Percentiles rank a stretch among this genome's conserved stretches.
Evolutionary conservation across 371 early-diverging fungal genomes (phyloP).

Genomic region (Basidiobolus heterosporus): DNA sequence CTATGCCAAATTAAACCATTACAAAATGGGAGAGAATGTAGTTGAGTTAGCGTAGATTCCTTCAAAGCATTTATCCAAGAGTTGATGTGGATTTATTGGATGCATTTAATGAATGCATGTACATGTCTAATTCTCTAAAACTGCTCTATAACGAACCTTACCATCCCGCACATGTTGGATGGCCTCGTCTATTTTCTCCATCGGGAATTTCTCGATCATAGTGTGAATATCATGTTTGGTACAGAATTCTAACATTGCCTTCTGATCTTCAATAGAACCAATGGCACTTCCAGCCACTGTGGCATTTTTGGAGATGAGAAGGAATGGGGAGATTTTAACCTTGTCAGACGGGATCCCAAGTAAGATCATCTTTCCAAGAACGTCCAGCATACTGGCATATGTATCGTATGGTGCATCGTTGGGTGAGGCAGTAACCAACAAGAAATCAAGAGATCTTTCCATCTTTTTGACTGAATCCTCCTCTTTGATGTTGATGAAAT

Average conservation of each 20-base stretch:
- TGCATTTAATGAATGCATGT: too few relatives aligned
- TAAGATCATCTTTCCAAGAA: slow-evolving; percentile 34
- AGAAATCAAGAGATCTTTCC: slow-evolving; percentile 17
- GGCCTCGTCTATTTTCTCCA: slow-evolving; percentile 36
- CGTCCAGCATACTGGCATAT: slow-evolving; percentile 26
- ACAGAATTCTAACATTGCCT: slow-evolving; percentile 54
- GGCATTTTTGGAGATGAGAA: slow-evolving; percentile 26
- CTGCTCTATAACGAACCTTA: background rate
- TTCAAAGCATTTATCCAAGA: too few relatives aligned
- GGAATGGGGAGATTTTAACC: slow-evolving; percentile 16
- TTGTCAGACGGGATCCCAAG: slow-evolving; percentile 47
- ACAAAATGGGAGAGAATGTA: too few relatives aligned
- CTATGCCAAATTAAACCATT: too few relatives aligned
- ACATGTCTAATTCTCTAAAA: background rate
- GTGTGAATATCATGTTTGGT: slow-evolving; percentile 43
- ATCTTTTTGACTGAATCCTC: slow-evolving; percentile 11
- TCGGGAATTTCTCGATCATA: slow-evolving; percentile 38
- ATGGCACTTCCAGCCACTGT: slow-evolving; percentile 49
- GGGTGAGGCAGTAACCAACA: slow-evolving; percentile 37
- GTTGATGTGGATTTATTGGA: too few relatives aligned
- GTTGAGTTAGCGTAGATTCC: too few relatives aligned
- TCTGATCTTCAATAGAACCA: slow-evolving; percentile 33
- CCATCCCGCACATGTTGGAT: background rate
- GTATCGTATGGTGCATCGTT: slow-evolving; percentile 26
- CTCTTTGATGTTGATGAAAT: slow-evolving; percentile 19